Percentiles rank a stretch among this genome's conserved stretches.
These are phyloP conservation scores for Dactylonectria estremocensis DNA, from an alignment of 2,329 filamentous ascomycete genomes.

Conservation along the genomic window DNA sequence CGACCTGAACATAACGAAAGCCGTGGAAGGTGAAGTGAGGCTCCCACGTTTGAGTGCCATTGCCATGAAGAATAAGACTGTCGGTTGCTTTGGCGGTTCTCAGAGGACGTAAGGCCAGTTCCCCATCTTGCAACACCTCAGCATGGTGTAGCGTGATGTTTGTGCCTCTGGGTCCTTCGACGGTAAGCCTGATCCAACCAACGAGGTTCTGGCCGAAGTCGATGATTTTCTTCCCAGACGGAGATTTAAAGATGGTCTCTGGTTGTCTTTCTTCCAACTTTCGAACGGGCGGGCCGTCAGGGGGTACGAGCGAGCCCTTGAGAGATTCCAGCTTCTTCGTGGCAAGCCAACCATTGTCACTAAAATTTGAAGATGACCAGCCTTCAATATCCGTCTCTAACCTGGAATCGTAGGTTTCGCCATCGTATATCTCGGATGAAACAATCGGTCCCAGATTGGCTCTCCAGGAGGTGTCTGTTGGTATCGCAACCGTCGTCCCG, in stretches of 20 bases:
- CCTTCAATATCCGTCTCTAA: constrained; percentile 49
- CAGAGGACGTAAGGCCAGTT: constrained; percentile 18
- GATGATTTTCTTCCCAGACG: constrained; percentile 62
- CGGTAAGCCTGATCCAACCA: constrained; percentile 61
- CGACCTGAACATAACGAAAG: constrained; percentile 21
- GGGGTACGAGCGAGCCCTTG: constrained; percentile 53
- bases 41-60: constrained; percentile 12
- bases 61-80: constrained; percentile 10
- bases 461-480: constrained; percentile 58
- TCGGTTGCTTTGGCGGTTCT: constrained; percentile 15
- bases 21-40: constrained; percentile 30
- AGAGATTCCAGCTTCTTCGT: constrained; percentile 51
- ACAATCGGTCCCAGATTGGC: constrained; percentile 51
- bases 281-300: constrained; percentile 61
- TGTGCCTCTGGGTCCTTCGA: constrained; percentile 55
- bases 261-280: constrained; percentile 51
- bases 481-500: constrained; percentile 46
- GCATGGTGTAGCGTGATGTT: constrained; percentile 58
- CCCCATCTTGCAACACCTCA: constrained; percentile 27
- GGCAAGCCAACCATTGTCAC: constrained; percentile 47
- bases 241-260: constrained; percentile 50
- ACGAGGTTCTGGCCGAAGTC: constrained; percentile 73
- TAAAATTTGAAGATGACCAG: constrained; percentile 46
- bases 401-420: constrained; percentile 63
- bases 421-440: constrained; percentile 63